A percentile compares a stretch with the other conserved stretches of the same genome.
These are phyloP conservation scores for Erodium texanum DNA, from an alignment of 441 rosid genomes.

Conservation along the genomic window DNA sequence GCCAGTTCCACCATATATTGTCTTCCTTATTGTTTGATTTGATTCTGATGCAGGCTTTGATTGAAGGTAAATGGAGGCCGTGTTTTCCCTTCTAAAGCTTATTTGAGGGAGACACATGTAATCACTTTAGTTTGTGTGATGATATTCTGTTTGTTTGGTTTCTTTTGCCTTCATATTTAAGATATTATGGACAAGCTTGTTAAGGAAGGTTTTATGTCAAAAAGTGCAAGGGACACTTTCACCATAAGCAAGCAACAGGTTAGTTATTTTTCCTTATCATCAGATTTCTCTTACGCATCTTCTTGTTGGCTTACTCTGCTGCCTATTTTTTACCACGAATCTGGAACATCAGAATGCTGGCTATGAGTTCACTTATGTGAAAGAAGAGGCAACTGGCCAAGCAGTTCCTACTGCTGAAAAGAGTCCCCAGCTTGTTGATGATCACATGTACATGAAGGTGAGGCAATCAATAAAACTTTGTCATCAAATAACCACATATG, in stretches of 20 bases:
- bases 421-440: conserved; percentile 33
- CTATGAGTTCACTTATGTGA: conserved; percentile 51
- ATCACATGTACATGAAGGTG: conserved; percentile 70
- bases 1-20: too few species aligned
- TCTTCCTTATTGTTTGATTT: conserved; percentile 14
- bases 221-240: conserved; percentile 53
- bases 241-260: conserved; percentile 54
- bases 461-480: conserved; percentile 6
- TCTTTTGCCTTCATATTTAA: conserved; percentile 30
- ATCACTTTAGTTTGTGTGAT: conserved; percentile 3
- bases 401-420: conserved; percentile 27
- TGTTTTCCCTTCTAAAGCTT: conserved; percentile 13
- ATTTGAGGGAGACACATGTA: conserved; percentile 7
- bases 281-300: conserved; percentile 9
- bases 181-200: conserved; percentile 82
- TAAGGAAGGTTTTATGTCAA: conserved; percentile 51
- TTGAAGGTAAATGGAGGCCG: conserved; percentile 47
- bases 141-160: conserved; percentile 9
- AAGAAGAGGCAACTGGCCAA: conserved; percentile 59
- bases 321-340: conserved; percentile 10
- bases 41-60: conserved; percentile 47
- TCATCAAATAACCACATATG: conserved; percentile 1
- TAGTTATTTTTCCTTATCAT: background rate
- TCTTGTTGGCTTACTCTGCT: conserved; percentile 10
- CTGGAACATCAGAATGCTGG: conserved; percentile 34